Evolutionary conservation across 306 rosid species (phyloP).

Genomic region (Cicer yamashitae): DNA sequence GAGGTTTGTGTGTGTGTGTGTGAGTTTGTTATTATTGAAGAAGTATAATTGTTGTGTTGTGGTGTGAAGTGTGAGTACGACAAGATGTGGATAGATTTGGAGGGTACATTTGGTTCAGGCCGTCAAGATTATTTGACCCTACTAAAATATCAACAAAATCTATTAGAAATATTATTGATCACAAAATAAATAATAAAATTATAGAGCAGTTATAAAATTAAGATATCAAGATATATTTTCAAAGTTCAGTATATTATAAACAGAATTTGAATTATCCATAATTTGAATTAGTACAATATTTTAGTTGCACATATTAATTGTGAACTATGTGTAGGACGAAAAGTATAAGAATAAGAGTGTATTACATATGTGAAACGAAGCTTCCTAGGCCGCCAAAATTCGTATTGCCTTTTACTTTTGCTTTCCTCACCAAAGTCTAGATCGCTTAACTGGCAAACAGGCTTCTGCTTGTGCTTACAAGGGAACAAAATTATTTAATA

Average conservation of each 20-base stretch:
- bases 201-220: too few species aligned
- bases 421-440: neutral
- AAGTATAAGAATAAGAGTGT: neutral
- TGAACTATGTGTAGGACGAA: slow-evolving; percentile 46
- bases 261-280: too few species aligned
- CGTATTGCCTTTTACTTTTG: neutral
- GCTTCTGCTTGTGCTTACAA: too few species aligned
- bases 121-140: too few species aligned
- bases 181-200: too few species aligned
- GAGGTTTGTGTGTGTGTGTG: neutral
- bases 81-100: neutral
- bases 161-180: too few species aligned
- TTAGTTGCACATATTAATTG: too few species aligned
- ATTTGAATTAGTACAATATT: too few species aligned
- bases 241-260: too few species aligned
- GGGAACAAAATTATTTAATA: too few species aligned
- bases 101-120: neutral
- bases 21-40: neutral
- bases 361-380: slow-evolving; percentile 36
- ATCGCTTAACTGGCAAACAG: neutral
- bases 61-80: neutral
- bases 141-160: too few species aligned
- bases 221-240: too few species aligned
- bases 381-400: slow-evolving; percentile 29
- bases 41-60: slow-evolving; percentile 12